Base-by-base conservation (phyloP, 768 basidiomycete species). In the Leccinum olivaceopallidum region DNA sequence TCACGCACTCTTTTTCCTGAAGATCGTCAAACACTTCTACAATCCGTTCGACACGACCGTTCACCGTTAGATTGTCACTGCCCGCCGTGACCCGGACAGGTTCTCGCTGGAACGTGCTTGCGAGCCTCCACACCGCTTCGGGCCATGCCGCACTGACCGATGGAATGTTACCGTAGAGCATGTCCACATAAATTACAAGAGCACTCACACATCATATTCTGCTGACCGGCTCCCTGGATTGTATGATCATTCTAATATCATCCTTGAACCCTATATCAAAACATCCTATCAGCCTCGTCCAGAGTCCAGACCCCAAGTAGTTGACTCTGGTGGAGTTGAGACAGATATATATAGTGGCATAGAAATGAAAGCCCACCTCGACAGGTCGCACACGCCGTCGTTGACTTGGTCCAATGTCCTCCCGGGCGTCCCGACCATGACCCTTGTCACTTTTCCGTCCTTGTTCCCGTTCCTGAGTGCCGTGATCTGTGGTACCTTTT, bases 131-230 rank as follows among this genome's bases (percentile, higher is more conserved):
- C 24, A 99, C 95, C 10, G 91, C 86, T 68, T 96, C 94, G 0
- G 97, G 97, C 97, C 97, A 99, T 8, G 97, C 98, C 9, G 97
- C 97, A 55, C 94, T 97, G 79, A 98, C 94, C 95, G 65, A 22
- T 24, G 50, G 8, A 42, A 6, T 30, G 20, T 42, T 20, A 50
- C 24, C 26, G 26, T 28, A 28, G 9, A 48, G 49, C 14, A 53
- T 7, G 39, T 58, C 7, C 14, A 5, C 3, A n/a, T 30, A 2
- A 12, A 28, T 16, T n/a, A 14, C 20, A 20, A 10, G 10, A 50
- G 24, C 26, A 83, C 91, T 65, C 73, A 95, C 92, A 95, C 94
- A 95, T 95, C 82, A 95, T 87, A 7, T 92, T 96, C 77, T 95
- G 94, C 51, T 94, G 83, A 59, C 84, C 81, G 20, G 79, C 72